A percentile compares a stretch with the other conserved stretches of the same genome.
phyloP scores from a whole-genome alignment of 768 basidiomycete species.

The Leccinum broughii region DNA sequence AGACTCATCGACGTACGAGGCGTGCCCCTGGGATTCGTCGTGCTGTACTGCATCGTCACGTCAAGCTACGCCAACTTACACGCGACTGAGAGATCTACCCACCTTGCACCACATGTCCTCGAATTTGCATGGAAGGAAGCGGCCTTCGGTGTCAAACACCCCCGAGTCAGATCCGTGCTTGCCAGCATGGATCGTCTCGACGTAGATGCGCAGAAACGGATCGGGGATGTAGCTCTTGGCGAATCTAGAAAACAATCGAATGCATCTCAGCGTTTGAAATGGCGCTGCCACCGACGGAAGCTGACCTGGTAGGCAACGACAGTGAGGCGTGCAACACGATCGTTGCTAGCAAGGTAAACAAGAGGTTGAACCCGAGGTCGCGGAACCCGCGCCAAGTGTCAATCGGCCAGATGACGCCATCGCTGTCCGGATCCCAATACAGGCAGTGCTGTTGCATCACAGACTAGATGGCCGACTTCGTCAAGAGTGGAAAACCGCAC shows the following conservation, averaged over 20 bases:
- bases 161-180: conserved; percentile 48
- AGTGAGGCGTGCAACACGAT: conserved; percentile 37
- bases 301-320: conserved; percentile 37
- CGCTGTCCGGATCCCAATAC: conserved; percentile 42
- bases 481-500: background rate
- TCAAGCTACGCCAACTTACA: background rate
- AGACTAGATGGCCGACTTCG: conserved; percentile 22
- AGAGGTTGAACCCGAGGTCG: conserved; percentile 41
- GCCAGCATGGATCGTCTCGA: conserved; percentile 35
- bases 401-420: conserved; percentile 46
- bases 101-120: conserved; percentile 47
- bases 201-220: conserved; percentile 41
- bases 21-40: conserved; percentile 4
- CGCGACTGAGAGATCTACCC: background rate
- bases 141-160: conserved; percentile 41
- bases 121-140: conserved; percentile 42
- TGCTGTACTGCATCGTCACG: conserved; percentile 15
- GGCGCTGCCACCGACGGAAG: background rate
- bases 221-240: conserved; percentile 36
- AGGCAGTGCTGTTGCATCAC: conserved; percentile 43
- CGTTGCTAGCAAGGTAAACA: conserved; percentile 36
- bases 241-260: conserved; percentile 13
- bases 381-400: conserved; percentile 45
- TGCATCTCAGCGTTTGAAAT: background rate
- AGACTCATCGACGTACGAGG: conserved; percentile 30